Conservation (phyloP, 257 asterid genomes). For the Solanum verrucosum region DNA sequence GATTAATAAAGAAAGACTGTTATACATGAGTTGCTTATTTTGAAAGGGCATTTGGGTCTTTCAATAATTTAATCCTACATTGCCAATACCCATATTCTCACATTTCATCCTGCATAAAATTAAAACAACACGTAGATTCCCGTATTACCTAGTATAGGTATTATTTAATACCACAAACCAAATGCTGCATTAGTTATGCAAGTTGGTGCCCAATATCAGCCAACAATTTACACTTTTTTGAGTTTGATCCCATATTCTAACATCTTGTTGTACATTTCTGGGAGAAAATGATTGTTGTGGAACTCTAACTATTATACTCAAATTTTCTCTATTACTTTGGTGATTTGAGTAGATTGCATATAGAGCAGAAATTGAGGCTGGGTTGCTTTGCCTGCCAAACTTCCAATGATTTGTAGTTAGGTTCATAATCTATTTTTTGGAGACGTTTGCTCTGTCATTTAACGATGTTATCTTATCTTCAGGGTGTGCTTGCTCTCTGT, state of each 20-base stretch:
- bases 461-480: constrained; percentile 8
- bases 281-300: background rate
- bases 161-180: background rate
- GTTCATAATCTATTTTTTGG: background rate
- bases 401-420: background rate
- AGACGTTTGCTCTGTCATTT: background rate
- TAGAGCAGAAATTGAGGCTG: background rate
- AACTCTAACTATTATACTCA: background rate
- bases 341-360: background rate
- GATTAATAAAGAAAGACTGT: background rate
- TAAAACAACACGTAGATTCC: background rate
- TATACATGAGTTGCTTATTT: background rate
- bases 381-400: background rate
- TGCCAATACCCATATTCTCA: background rate
- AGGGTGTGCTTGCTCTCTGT: constrained; percentile 80
- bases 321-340: background rate
- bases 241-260: background rate
- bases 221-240: background rate
- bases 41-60: background rate
- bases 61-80: background rate
- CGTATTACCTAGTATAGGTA: background rate
- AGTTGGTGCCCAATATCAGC: background rate
- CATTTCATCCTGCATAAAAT: background rate
- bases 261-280: background rate
- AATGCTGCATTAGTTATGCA: background rate